phyloP scores from a whole-genome alignment of 2,329 filamentous ascomycete genomes.

The Magnaporthiopsis poae region DNA sequence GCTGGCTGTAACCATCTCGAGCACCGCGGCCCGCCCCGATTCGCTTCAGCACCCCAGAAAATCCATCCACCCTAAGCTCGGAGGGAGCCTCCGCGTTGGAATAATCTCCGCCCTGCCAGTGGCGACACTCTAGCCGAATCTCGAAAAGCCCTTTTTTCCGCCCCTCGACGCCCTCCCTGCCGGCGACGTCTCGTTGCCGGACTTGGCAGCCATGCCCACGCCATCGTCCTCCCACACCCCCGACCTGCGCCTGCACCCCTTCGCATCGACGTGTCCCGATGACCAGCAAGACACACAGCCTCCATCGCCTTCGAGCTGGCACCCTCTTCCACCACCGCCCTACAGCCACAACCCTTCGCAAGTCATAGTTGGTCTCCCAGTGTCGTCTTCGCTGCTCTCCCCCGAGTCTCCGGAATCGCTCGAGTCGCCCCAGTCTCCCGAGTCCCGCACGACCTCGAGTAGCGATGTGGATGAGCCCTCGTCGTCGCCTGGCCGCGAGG shows the following conservation, averaged over 20 bases:
- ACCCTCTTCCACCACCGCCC: constrained; percentile 11
- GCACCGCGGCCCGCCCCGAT: neutral
- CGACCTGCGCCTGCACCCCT: constrained; percentile 18
- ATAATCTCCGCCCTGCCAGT: neutral
- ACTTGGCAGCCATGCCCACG: constrained; percentile 15
- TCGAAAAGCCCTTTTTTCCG: neutral
- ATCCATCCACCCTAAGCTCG: neutral
- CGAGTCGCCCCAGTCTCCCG: constrained; percentile 1
- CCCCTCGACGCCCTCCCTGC: neutral
- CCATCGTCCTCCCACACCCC: constrained; percentile 13
- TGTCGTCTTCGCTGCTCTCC: neutral
- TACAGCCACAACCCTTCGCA: constrained; percentile 9
- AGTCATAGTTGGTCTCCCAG: constrained; percentile 1
- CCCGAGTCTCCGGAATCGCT: neutral
- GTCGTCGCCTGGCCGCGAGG: neutral
- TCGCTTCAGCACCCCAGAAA: neutral
- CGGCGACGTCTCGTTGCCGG: neutral
- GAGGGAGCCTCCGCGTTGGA: neutral
- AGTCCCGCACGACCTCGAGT: constrained; percentile 3
- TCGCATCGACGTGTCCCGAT: constrained; percentile 34
- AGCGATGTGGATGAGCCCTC: constrained; percentile 5
- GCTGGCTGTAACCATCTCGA: neutral
- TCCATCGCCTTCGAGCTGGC: constrained; percentile 19
- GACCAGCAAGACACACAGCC: constrained; percentile 22
- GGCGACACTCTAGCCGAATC: neutral